Conservation (phyloP, 805 yeast species). For the Myxozyma nipponensis region DNA sequence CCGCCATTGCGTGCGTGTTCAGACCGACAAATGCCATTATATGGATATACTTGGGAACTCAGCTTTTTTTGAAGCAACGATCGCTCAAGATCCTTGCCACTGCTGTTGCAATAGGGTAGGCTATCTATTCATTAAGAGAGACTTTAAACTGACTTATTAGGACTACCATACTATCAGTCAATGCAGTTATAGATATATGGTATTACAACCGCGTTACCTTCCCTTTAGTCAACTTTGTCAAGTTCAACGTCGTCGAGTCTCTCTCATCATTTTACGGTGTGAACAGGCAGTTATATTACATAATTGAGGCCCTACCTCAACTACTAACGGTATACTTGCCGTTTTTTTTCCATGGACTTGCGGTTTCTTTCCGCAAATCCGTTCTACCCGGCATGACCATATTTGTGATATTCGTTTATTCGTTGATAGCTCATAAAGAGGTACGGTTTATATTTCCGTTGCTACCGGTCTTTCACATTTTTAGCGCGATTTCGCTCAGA, state of each 20-base stretch:
- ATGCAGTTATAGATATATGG: constrained; percentile 49
- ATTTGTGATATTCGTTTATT: constrained; percentile 53
- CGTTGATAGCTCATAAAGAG: constrained; percentile 78
- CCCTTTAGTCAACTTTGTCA: constrained; percentile 66
- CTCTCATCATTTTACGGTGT: constrained; percentile 80
- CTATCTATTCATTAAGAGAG: background rate
- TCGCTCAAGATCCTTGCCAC: constrained; percentile 6
- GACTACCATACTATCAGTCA: constrained; percentile 38
- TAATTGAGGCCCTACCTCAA: constrained; percentile 78
- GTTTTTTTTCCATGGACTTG: constrained; percentile 47
- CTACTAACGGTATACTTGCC: constrained; percentile 66
- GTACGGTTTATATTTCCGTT: constrained; percentile 84
- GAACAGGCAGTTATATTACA: constrained; percentile 79
- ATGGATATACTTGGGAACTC: constrained; percentile 64
- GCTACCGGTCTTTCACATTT: constrained; percentile 63
- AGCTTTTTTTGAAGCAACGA: constrained; percentile 30
- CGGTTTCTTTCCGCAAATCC: constrained; percentile 29
- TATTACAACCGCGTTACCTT: constrained; percentile 49
- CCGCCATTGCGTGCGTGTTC: constrained; percentile 42
- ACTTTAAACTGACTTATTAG: constrained; percentile 17
- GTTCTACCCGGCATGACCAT: constrained; percentile 36
- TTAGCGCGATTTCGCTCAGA: constrained; percentile 42
- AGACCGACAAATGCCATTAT: constrained; percentile 81
- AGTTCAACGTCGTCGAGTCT: constrained; percentile 72
- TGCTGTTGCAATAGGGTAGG: constrained; percentile 24